These are phyloP conservation scores for Penicillium sp. DNA, from an alignment of 2,329 filamentous ascomycete species.

Conservation along the genomic window DNA sequence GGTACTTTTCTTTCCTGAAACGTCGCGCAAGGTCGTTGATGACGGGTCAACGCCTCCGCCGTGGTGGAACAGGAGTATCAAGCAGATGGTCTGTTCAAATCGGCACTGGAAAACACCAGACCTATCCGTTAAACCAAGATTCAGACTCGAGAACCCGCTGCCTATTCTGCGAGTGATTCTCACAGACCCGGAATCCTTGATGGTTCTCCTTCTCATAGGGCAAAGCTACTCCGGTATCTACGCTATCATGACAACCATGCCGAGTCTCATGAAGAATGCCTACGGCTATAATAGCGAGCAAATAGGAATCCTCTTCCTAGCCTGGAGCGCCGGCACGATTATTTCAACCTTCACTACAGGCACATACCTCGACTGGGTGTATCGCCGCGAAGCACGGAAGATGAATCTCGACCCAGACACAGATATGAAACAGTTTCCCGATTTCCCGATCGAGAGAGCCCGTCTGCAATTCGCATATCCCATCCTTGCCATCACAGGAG, in stretches of 20 bases:
- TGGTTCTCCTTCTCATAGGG: background rate
- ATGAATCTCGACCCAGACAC: background rate
- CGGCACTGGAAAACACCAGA: background rate
- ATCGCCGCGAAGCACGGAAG: background rate
- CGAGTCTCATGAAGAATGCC: background rate
- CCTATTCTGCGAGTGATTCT: background rate
- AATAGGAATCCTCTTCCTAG: background rate
- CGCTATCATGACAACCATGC: background rate
- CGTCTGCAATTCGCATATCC: background rate
- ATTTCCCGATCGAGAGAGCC: background rate
- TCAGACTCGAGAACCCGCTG: background rate
- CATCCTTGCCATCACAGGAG: background rate
- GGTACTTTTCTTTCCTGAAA: slow-evolving; percentile 38
- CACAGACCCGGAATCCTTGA: background rate
- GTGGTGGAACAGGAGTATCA: background rate
- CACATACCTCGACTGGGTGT: background rate
- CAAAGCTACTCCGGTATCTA: background rate
- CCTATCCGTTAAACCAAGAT: background rate
- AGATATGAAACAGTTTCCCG: too few species aligned
- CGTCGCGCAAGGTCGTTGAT: slow-evolving; percentile 35
- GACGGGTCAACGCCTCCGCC: slow-evolving; percentile 31
- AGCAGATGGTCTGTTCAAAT: background rate
- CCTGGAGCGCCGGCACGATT: background rate
- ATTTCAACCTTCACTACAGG: background rate
- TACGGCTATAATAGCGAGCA: background rate